phyloP scores from a whole-genome alignment of 306 rosid species.

The Prunus campanulata region DNA sequence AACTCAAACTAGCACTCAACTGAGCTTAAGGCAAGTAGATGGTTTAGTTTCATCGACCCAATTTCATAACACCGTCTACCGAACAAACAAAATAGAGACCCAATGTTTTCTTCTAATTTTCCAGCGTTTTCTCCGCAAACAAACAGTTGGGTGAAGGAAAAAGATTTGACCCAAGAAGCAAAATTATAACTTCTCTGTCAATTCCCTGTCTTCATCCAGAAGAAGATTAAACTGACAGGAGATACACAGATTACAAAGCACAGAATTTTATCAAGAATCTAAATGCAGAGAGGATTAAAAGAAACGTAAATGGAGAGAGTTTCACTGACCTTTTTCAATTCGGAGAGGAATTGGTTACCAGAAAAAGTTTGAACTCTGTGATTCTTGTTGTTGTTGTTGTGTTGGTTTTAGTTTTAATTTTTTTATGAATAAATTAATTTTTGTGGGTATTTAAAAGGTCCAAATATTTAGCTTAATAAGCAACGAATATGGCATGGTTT shows the following conservation, averaged over 20 bases:
- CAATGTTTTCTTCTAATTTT: constrained; percentile 25
- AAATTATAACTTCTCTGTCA: constrained; percentile 29
- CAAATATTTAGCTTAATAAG: constrained; percentile 34
- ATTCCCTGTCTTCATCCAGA: constrained; percentile 23
- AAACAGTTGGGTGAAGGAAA: constrained; percentile 40
- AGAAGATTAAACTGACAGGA: constrained; percentile 26
- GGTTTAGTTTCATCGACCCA: constrained; percentile 30
- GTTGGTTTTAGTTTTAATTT: constrained; percentile 27
- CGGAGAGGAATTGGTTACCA: constrained; percentile 58
- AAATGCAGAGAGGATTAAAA: constrained; percentile 21
- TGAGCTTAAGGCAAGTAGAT: constrained; percentile 43
- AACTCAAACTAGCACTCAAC: constrained; percentile 39
- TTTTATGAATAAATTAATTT: constrained; percentile 11
- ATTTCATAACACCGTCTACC: constrained; percentile 20
- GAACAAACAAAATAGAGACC: constrained; percentile 23
- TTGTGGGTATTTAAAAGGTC: constrained; percentile 19
- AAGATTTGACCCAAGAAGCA: constrained; percentile 28
- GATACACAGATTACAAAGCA: constrained; percentile 13
- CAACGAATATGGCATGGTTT: constrained; percentile 45
- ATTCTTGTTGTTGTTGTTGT: constrained; percentile 28
- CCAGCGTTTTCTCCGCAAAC: constrained; percentile 50
- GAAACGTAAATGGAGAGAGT: constrained; percentile 8
- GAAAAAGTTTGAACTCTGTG: constrained; percentile 46
- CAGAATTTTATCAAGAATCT: neutral
- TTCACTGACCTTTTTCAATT: constrained; percentile 72